Percentiles rank a stretch among this genome's conserved stretches.
phyloP scores from a whole-genome alignment of 2,329 filamentous ascomycete genomes.

The Byssochlamys sp. region DNA sequence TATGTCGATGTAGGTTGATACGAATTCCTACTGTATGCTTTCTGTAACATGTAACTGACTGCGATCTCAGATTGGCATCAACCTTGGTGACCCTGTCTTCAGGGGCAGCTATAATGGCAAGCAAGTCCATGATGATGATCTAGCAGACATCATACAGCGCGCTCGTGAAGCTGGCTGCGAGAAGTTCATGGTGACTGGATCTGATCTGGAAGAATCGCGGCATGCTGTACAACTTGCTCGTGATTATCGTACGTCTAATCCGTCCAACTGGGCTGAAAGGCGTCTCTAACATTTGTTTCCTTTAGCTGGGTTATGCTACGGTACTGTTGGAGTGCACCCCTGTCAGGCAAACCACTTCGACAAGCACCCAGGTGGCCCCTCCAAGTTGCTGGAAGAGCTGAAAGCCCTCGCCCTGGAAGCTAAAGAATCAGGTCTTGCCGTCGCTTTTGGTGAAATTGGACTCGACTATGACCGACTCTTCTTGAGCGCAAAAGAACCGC shows the following conservation, averaged over 20 bases:
- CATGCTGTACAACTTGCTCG: slow-evolving; percentile 65
- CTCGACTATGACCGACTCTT: slow-evolving; percentile 91
- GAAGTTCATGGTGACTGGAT: slow-evolving; percentile 90
- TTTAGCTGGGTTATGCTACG: slow-evolving; percentile 69
- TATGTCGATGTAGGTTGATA: slow-evolving; percentile 38
- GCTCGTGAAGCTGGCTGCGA: slow-evolving; percentile 68
- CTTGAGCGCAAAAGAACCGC: slow-evolving; percentile 66
- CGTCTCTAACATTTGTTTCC: slow-evolving; percentile 4
- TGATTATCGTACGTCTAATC: slow-evolving; percentile 55
- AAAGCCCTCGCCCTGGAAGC: slow-evolving; percentile 53
- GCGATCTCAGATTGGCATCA: slow-evolving; percentile 66
- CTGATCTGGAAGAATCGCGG: slow-evolving; percentile 67
- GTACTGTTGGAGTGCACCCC: slow-evolving; percentile 87
- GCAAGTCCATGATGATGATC: slow-evolving; percentile 42
- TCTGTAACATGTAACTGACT: not conserved
- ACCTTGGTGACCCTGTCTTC: slow-evolving; percentile 87
- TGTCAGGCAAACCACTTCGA: slow-evolving; percentile 77
- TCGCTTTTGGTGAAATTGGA: slow-evolving; percentile 87
- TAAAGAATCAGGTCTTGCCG: slow-evolving; percentile 50
- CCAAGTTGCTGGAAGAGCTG: slow-evolving; percentile 48
- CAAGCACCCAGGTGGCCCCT: slow-evolving; percentile 39
- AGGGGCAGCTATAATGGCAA: slow-evolving; percentile 74
- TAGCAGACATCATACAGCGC: slow-evolving; percentile 62
- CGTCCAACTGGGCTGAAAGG: slow-evolving; percentile 5
- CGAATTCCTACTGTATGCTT: not conserved